phyloP scores from a whole-genome alignment of 192 early-diverging fungal species.

The Chytriomyces confervae region DNA sequence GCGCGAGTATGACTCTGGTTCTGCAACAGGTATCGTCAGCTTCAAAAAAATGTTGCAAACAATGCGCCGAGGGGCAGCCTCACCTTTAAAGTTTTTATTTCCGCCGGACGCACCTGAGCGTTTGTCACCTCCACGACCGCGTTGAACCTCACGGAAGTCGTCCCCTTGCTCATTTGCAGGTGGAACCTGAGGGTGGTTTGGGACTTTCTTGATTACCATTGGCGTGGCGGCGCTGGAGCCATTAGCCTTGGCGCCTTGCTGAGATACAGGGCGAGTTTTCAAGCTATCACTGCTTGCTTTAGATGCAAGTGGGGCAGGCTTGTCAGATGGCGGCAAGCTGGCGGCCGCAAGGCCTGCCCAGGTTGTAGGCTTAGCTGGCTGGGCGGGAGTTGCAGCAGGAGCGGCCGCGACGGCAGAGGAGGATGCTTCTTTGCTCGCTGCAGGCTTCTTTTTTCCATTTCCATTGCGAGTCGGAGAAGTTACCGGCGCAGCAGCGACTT shows the following conservation, averaged over 20 bases:
- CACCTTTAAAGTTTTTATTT: slow-evolving; percentile 40
- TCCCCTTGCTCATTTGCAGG: slow-evolving; percentile 7
- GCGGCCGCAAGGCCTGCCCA: slow-evolving; percentile 80
- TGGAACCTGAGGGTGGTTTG: not conserved
- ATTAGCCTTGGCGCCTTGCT: slow-evolving; percentile 23
- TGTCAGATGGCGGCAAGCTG: slow-evolving; percentile 51
- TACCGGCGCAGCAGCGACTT: not conserved
- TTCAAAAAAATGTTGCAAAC: slow-evolving; percentile 4
- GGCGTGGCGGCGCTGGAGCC: slow-evolving; percentile 18
- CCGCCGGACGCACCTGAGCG: slow-evolving; percentile 46
- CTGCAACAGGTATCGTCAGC: not conserved
- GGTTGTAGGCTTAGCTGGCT: slow-evolving; percentile 65
- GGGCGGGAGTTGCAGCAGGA: slow-evolving; percentile 45
- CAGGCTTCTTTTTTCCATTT: slow-evolving; percentile 16
- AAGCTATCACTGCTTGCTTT: slow-evolving; percentile 20
- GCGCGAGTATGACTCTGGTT: slow-evolving; percentile 19
- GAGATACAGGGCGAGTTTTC: not conserved
- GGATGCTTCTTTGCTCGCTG: not conserved
- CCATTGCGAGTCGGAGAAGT: not conserved
- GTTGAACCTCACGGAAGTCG: slow-evolving; percentile 19
- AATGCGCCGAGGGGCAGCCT: not conserved
- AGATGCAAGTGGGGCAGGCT: slow-evolving; percentile 16
- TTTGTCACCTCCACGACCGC: not conserved
- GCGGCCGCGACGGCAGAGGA: slow-evolving; percentile 6
- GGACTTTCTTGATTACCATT: slow-evolving; percentile 9